phyloP scores from a whole-genome alignment of 164 flowering plant species.

The Dillenia turbinata region DNA sequence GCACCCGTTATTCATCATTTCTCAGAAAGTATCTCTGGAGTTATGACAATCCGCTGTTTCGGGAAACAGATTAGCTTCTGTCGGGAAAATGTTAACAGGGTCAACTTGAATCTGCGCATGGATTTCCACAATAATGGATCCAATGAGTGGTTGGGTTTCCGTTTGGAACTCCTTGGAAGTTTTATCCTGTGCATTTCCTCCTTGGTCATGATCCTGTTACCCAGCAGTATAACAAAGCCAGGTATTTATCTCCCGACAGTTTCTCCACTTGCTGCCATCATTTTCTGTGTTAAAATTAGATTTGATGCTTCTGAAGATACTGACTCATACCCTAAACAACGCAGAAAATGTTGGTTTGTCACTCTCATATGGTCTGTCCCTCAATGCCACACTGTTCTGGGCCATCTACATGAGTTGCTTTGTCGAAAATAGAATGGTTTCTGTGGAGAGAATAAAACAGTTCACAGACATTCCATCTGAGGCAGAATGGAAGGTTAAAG shows the following conservation, averaged over 20 bases:
- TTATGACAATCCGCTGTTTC: slow-evolving; percentile 85
- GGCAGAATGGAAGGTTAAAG: slow-evolving; percentile 68
- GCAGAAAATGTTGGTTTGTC: slow-evolving; percentile 80
- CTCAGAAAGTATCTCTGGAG: slow-evolving; percentile 92
- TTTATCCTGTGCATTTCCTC: slow-evolving; percentile 70
- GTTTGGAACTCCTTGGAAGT: slow-evolving; percentile 84
- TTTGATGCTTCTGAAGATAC: neutral
- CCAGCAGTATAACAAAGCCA: slow-evolving; percentile 73
- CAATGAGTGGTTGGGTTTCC: slow-evolving; percentile 95
- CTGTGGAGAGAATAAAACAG: slow-evolving; percentile 90
- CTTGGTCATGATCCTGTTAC: slow-evolving; percentile 73
- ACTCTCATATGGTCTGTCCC: slow-evolving; percentile 88
- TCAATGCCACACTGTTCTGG: slow-evolving; percentile 60
- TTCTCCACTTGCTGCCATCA: neutral
- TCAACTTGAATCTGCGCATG: slow-evolving; percentile 74
- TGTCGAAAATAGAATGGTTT: slow-evolving; percentile 86
- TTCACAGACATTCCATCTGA: slow-evolving; percentile 76
- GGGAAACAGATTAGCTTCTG: slow-evolving; percentile 51
- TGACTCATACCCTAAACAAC: slow-evolving; percentile 4
- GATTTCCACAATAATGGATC: slow-evolving; percentile 91
- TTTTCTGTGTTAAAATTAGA: neutral
- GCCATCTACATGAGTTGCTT: slow-evolving; percentile 69
- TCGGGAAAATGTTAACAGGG: slow-evolving; percentile 64
- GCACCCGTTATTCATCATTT: slow-evolving; percentile 96
- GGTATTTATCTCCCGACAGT: slow-evolving; percentile 29